Conservation (phyloP, 2,329 filamentous ascomycete genomes). For the Curvularia eragrostidis region DNA sequence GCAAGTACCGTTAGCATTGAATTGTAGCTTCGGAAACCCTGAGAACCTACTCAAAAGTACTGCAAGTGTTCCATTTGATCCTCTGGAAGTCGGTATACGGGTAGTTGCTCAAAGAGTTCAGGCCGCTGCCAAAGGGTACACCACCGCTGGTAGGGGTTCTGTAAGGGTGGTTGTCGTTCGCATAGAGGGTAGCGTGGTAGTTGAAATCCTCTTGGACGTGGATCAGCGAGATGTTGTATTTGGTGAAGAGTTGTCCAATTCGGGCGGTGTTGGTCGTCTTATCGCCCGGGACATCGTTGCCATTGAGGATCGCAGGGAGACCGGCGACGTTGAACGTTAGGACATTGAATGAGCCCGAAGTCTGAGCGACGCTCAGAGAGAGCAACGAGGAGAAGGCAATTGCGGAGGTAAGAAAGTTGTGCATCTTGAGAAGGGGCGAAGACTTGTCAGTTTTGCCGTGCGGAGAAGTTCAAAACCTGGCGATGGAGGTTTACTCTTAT, state of each 20-base stretch:
- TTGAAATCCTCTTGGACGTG: conserved; percentile 75
- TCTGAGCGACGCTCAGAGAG: conserved; percentile 25
- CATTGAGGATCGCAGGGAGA: conserved; percentile 63
- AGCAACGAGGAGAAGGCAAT: conserved; percentile 17
- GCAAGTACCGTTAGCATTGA: neutral
- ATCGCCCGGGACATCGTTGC: conserved; percentile 67
- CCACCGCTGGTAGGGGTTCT: conserved; percentile 71
- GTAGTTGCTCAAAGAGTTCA: conserved; percentile 69
- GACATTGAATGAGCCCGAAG: conserved; percentile 57
- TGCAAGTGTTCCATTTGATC: conserved; percentile 66
- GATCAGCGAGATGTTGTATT: conserved; percentile 67
- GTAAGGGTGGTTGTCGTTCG: conserved; percentile 64
- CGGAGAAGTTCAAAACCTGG: neutral
- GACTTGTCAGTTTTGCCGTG: conserved; percentile 1
- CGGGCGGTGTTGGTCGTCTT: conserved; percentile 64
- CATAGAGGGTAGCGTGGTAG: conserved; percentile 68
- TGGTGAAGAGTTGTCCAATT: conserved; percentile 64
- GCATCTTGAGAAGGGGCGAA: conserved; percentile 19
- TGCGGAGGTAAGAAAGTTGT: conserved; percentile 10
- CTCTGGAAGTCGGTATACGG: conserved; percentile 64
- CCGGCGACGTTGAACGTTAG: conserved; percentile 68
- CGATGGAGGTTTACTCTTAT: conserved; percentile 9
- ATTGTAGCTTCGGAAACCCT: neutral
- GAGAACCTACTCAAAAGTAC: conserved; percentile 46
- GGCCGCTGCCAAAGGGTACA: conserved; percentile 66